These are phyloP conservation scores for Agarophyton chilense DNA, from an alignment of 23 red algal species.

Conservation along the genomic window DNA sequence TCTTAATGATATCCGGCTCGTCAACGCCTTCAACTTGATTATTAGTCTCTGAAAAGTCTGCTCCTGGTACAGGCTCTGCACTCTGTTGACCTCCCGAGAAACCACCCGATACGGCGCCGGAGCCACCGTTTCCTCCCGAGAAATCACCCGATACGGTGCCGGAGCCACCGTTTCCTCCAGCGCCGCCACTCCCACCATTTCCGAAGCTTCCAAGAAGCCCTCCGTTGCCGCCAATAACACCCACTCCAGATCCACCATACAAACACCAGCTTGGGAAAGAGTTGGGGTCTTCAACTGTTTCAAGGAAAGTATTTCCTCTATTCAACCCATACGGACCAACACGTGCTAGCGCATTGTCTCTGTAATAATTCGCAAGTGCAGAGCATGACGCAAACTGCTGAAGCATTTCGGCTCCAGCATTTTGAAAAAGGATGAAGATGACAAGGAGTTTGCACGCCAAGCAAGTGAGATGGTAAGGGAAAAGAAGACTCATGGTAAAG, in stretches of 20 bases:
- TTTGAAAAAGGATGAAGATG: background rate
- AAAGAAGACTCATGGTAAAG: no score
- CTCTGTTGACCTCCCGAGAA: no score
- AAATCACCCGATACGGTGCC: no score
- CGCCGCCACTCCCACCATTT: background rate
- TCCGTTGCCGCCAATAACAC: background rate
- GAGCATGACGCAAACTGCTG: background rate
- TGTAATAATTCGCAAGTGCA: background rate
- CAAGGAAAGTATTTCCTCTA: no score
- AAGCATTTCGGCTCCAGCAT: background rate
- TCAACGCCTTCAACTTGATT: slow-evolving; percentile 56
- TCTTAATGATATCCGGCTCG: no score
- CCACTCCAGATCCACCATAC: background rate
- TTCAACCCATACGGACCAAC: slow-evolving; percentile 7
- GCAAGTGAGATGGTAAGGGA: no score
- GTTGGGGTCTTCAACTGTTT: background rate
- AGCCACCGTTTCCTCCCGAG: background rate
- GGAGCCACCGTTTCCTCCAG: no score
- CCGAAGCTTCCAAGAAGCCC: background rate
- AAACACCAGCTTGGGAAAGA: background rate
- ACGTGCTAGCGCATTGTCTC: background rate
- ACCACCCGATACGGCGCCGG: no score
- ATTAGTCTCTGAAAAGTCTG: slow-evolving; percentile 53
- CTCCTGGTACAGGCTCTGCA: slow-evolving; percentile 10
- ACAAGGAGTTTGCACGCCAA: no score